Conservation (phyloP, 192 early-diverging fungal genomes). For the Obelidium mucronatum region DNA sequence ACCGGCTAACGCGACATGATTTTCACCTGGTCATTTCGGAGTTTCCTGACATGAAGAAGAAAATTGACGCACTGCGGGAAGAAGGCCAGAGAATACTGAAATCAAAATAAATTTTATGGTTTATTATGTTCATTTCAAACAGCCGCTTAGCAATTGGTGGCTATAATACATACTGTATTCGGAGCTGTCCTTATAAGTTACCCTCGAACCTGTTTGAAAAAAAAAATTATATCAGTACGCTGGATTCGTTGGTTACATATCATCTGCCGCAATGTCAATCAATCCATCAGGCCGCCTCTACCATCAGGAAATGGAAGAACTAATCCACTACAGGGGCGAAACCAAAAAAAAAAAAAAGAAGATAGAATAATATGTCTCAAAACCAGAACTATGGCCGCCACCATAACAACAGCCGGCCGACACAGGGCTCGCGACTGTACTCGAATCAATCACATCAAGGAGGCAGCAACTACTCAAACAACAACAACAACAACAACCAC, state of each 20-base stretch:
- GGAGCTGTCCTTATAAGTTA: background rate
- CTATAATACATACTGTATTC: background rate
- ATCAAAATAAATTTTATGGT: background rate
- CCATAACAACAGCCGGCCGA: no score
- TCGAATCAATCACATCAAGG: no score
- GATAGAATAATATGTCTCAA: background rate
- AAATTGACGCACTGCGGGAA: background rate
- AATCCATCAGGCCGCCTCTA: slow-evolving; percentile 35
- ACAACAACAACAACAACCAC: no score
- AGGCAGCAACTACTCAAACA: no score
- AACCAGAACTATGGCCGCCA: background rate
- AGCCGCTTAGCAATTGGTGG: background rate
- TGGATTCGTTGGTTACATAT: slow-evolving; percentile 30
- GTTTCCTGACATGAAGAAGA: slow-evolving; percentile 4
- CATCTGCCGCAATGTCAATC: slow-evolving; percentile 25
- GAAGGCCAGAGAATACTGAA: background rate
- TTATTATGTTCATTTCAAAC: background rate
- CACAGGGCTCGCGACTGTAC: no score
- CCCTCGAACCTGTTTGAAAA: background rate
- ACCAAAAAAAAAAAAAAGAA: no score
- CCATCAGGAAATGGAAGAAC: slow-evolving; percentile 43
- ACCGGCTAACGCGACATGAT: slow-evolving; percentile 3
- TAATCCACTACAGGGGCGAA: slow-evolving; percentile 52
- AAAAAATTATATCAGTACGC: slow-evolving; percentile 28
- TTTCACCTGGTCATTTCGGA: background rate